Evolutionary conservation across 371 early-diverging fungal species (phyloP).

Genomic region (Mucor lusitanicus): DNA sequence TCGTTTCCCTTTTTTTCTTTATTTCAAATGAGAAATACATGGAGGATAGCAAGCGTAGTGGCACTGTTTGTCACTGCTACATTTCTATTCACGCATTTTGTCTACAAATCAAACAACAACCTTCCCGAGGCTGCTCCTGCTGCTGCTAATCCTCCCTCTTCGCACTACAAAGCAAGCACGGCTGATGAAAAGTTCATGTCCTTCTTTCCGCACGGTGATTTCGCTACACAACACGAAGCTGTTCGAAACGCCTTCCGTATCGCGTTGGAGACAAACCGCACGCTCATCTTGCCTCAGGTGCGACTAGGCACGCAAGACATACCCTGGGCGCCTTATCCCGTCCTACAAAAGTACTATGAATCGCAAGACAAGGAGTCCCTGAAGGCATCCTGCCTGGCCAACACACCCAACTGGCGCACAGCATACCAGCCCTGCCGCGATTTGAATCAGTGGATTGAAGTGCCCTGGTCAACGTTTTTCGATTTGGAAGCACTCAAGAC

Average conservation of each 20-base stretch:
- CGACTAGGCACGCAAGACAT: slow-evolving; percentile 13
- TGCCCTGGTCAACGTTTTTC: slow-evolving; percentile 28
- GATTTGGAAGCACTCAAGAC: slow-evolving; percentile 7
- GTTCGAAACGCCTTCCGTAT: slow-evolving; percentile 34
- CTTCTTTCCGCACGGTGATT: slow-evolving; percentile 41
- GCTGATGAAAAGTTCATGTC: slow-evolving; percentile 26
- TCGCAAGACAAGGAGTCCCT: slow-evolving; percentile 16
- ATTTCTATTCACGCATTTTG: background rate
- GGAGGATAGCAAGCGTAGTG: background rate
- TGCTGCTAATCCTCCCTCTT: background rate
- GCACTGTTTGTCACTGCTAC: background rate
- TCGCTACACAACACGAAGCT: slow-evolving; percentile 34
- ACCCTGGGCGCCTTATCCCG: slow-evolving; percentile 18
- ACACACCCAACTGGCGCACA: slow-evolving; percentile 11
- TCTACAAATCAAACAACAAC: background rate
- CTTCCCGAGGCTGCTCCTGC: background rate
- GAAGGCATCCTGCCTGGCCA: background rate
- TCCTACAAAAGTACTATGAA: slow-evolving; percentile 20
- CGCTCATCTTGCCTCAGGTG: slow-evolving; percentile 26
- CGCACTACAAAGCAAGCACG: background rate
- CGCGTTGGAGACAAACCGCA: slow-evolving; percentile 37
- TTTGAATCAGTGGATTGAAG: slow-evolving; percentile 17
- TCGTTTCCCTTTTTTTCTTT: background rate
- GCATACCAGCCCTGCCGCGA: slow-evolving; percentile 11
- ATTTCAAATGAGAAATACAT: background rate